phyloP scores from a whole-genome alignment of 2,329 filamentous ascomycete genomes.

The Trichoderma gracile region DNA sequence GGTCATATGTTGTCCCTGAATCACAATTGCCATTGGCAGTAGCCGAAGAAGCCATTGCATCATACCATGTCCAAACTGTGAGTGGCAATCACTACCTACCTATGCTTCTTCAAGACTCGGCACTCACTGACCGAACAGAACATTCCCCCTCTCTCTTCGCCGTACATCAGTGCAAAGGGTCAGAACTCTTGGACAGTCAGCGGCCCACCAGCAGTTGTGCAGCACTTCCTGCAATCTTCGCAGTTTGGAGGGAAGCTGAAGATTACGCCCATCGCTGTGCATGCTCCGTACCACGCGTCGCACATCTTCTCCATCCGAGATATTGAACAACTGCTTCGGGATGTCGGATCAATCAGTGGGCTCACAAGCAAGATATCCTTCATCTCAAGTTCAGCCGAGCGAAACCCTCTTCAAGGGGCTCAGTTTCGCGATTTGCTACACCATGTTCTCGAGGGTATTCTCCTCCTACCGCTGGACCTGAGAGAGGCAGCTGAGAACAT shows the following conservation, averaged over 20 bases:
- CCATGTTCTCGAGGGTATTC: slow-evolving; percentile 14
- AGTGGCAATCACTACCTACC: background rate
- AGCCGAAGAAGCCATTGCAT: slow-evolving; percentile 8
- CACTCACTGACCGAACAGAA: background rate
- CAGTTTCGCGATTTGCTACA: background rate
- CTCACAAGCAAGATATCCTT: background rate
- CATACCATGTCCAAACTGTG: background rate
- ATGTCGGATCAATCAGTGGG: slow-evolving; percentile 4
- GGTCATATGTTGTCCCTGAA: slow-evolving; percentile 22
- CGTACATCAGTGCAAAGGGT: slow-evolving; percentile 21
- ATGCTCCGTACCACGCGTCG: slow-evolving; percentile 15
- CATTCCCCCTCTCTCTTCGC: slow-evolving; percentile 1
- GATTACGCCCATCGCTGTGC: background rate
- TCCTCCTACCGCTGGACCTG: slow-evolving; percentile 6
- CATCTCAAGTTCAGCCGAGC: background rate
- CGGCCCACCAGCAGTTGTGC: slow-evolving; percentile 11
- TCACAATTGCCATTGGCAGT: background rate
- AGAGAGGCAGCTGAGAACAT: slow-evolving; percentile 7
- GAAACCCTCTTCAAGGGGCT: background rate
- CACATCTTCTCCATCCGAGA: slow-evolving; percentile 15
- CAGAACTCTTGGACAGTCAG: slow-evolving; percentile 19
- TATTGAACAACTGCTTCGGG: slow-evolving; percentile 12
- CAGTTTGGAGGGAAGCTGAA: slow-evolving; percentile 1
- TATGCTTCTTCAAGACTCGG: background rate
- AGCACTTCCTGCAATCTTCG: background rate